These are phyloP conservation scores for Lentinula aciculospora DNA, from an alignment of 768 basidiomycete genomes.

Conservation along the genomic window DNA sequence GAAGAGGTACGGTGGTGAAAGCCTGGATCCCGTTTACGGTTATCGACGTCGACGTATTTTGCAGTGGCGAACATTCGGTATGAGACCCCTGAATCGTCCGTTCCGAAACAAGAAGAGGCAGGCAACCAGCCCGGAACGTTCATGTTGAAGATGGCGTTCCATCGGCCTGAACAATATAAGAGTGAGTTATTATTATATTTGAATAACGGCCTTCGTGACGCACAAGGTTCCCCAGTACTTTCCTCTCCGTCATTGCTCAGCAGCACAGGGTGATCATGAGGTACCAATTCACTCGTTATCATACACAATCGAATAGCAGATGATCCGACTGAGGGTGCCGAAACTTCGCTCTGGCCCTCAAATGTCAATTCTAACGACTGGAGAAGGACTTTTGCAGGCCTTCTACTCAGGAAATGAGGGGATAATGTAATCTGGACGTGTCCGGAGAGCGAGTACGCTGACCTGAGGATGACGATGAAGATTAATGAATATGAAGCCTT, in stretches of 20 bases:
- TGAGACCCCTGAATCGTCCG: conserved; percentile 48
- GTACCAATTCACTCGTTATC: conserved; percentile 56
- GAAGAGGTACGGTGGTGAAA: neutral
- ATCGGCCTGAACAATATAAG: conserved; percentile 31
- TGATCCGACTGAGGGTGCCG: conserved; percentile 63
- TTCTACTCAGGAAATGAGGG: conserved; percentile 43
- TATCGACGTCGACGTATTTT: conserved; percentile 45
- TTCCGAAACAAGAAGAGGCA: conserved; percentile 43
- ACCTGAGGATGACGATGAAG: conserved; percentile 36
- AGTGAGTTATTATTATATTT: neutral
- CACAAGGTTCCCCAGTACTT: conserved; percentile 44
- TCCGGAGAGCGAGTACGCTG: conserved; percentile 84
- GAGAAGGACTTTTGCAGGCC: conserved; percentile 47
- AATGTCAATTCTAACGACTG: conserved; percentile 72
- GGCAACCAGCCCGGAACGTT: conserved; percentile 92
- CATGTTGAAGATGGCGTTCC: conserved; percentile 79
- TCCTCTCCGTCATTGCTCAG: conserved; percentile 63
- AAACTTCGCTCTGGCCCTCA: conserved; percentile 80
- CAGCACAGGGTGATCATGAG: conserved; percentile 51
- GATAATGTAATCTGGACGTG: conserved; percentile 64
- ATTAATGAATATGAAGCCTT: neutral
- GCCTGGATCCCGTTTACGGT: conserved; percentile 16
- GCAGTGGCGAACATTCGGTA: conserved; percentile 69
- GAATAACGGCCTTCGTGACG: conserved; percentile 9
- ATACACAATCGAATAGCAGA: conserved; percentile 62